Base-by-base conservation (phyloP, 805 yeast genomes). In the Zygoascus biomembranicola region DNA sequence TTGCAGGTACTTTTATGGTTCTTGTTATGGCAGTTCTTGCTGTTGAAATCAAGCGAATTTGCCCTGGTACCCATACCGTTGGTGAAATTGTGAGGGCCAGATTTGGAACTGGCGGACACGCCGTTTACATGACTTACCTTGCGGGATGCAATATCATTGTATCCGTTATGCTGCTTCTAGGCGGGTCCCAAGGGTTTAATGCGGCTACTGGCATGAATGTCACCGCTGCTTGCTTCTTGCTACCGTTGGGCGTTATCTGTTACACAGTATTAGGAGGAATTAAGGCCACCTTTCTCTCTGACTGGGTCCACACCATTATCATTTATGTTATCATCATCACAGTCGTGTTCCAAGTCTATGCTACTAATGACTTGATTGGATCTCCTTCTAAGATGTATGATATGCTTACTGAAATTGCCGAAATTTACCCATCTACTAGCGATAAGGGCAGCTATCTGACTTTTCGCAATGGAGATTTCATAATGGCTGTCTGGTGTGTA, bases 41-140 rank as follows among this genome's bases (percentile, higher is more conserved):
- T 13, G 87, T 90, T 58, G 89, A 87, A 66, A 86, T 90, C 37
- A 90, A 90, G 69, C 84, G 84, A 64, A 80, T 82, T 57, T 96
- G 96, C 11, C 97, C 97, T 4, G 84, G 81, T 48, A 94, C 95
- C 1, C 97, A 90, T 70, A 89, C 97, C 1, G 90, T 85, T 67
- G 75, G 89, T 59, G 97, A 90, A 70, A 85, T 90, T 52, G 79
- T 90, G 59, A 81, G 78, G 59, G 84, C 81, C 0, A 77, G 97
- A 57, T 90, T 87, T 64, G 97, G 97, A 18, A 71, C 75, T 13
- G 60, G 70, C 20, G 85, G 90, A 5, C 97, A 90, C 66, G 74
- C 66, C n/a, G 61, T 69, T 8, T 68, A 55, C 51, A 73, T 86
- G 66, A 83, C 84, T 66, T 89, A 86, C 72, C 96, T 94, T 1